Evolutionary conservation across 192 early-diverging fungal species (phyloP), one percentile per base, ranked within the genome.

Genomic region (Backusella mclennaniae): DNA sequence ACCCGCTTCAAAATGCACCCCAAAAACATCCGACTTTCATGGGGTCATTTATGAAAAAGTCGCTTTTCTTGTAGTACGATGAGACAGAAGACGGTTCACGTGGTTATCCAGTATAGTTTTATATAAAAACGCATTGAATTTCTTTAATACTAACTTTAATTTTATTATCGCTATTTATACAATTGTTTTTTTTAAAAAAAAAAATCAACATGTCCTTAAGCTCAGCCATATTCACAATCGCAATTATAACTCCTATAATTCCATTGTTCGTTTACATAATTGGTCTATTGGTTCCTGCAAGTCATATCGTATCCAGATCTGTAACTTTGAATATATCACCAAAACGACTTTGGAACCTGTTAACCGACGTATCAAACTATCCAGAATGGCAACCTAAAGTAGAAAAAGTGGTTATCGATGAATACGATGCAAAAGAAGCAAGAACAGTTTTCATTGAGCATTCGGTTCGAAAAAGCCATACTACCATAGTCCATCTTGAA

Each of bases 331-430:
- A 73, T 19, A 76, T 75, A 8, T 42, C 36, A 21, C 66, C 71
- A 21, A 41, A 73, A 17, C 39, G 39, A 31, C 69, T 80, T 31
- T 80, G 79, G 79, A 36, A 53, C 23, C 19, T 77, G 31, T 35
- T 80, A 29, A 80, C 79, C 9, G 53, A 76, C 29, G 79, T 80
- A 12, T 46, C 72, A 38, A 29, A 67, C 15, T 80, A 76, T 52
- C 70, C 75, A 52, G 17, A 33, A 14, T 80, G 79, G 79, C 79
- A 74, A 66, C 46, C 69, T 1, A 80, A 80, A 36, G 69, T 80
- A 38, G 78, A 79, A 52, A 69, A 35, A 4, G 69, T 69, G 26
- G 3, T 53, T 23, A 42, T 59, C 2, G 35, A 42, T 12, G 33
- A 72, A 21, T 53, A 73, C n/a, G 31, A 71, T 21, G 67, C 42